Percentiles rank a stretch among this genome's conserved stretches.
phyloP scores from a whole-genome alignment of 2,329 filamentous ascomycete genomes.

The Tympanopsis confertula region DNA sequence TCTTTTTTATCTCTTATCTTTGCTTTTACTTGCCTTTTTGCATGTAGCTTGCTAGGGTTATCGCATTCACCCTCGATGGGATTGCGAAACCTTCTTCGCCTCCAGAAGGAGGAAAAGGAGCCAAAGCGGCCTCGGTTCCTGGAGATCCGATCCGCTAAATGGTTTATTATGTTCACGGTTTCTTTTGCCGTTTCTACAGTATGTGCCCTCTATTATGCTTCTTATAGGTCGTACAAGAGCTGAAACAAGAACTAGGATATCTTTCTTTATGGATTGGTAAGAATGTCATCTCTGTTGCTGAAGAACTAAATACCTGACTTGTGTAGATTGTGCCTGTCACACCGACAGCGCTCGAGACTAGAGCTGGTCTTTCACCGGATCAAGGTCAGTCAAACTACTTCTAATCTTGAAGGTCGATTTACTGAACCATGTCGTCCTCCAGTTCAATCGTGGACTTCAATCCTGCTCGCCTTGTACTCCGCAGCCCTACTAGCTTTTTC shows the following conservation, averaged over 20 bases:
- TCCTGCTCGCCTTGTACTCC: neutral
- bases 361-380: neutral
- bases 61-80: too few relatives aligned
- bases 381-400: neutral
- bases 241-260: neutral
- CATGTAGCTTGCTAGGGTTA: too few relatives aligned
- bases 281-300: neutral
- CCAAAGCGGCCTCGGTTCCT: neutral
- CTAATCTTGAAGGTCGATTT: neutral
- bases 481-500: neutral
- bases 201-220: neutral
- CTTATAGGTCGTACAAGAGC: neutral
- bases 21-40: too few relatives aligned
- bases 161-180: neutral
- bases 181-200: neutral
- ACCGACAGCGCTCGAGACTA: neutral
- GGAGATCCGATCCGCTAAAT: neutral
- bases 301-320: neutral
- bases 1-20: too few relatives aligned
- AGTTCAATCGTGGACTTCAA: neutral
- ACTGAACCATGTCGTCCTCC: neutral
- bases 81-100: too few relatives aligned
- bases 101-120: too few relatives aligned
- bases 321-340: slow-evolving; percentile 1
- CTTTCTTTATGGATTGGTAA: neutral